Evolutionary conservation across 2,329 filamentous ascomycete species (phyloP), one percentile per base, ranked within the genome.

Genomic region (Colletotrichum costaricense): DNA sequence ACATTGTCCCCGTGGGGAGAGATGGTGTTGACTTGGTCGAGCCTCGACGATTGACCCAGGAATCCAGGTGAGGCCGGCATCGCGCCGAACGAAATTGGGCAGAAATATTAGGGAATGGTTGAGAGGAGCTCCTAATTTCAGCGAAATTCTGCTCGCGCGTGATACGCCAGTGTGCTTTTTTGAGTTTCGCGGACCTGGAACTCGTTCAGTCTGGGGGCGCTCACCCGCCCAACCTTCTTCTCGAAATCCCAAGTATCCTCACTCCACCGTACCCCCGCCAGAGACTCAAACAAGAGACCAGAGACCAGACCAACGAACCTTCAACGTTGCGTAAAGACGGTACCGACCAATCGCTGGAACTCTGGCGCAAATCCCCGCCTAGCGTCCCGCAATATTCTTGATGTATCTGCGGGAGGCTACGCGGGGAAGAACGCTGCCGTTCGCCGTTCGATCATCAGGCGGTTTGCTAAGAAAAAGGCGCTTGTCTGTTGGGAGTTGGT

Each of bases 321-420:
- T 3, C 26, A 63, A 46, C 33, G 46, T 7, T 11, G 69, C 28
- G 26, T 26, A 16, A 57, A 30, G n/a, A 42, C 11, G 22, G 56
- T 26, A 30, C 12, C 3, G 49, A n/a, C 69, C 46, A 72, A 69
- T 68, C 57, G 57, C 69, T 68, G n/a, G 49, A 72, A 68, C 42
- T 63, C 28, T 62, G 35, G 16, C 16, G 52, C 22, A 22, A 22
- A 16, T 14, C 35, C 26, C 58, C 24, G 57, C 46, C 30, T 57
- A 11, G 14, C 42, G 49, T 30, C 16, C 56, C 22, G 35, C 55
- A 30, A 4, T 22, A 26, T 49, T 24, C 12, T 52, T 56, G 16
- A 54, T 7, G 22, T 52, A 60, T 22, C 24, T 35, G 33, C 57
- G 33, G 42, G 63, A 70, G 63, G 33, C 63, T 54, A 38, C 30